Evolutionary conservation across 805 yeast species (phyloP).

Genomic region (Starmera quercuum): DNA sequence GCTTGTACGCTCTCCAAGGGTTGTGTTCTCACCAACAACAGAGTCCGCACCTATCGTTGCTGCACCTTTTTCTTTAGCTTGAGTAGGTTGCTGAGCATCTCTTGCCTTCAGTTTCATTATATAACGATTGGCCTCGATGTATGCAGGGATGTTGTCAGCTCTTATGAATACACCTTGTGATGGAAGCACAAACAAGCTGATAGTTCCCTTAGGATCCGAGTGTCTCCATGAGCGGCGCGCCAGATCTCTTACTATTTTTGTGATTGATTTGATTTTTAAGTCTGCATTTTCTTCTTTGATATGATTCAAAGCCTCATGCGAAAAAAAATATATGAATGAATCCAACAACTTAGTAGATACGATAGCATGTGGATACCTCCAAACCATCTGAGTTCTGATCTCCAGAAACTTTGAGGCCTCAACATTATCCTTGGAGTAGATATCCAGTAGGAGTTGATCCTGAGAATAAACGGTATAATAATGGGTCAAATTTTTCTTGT

Average conservation of each 20-base stretch:
- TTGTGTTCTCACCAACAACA: slow-evolving; percentile 59
- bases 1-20: slow-evolving; percentile 72
- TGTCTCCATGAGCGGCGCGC: slow-evolving; percentile 93
- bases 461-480: slow-evolving; percentile 64
- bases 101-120: slow-evolving; percentile 61
- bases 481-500: slow-evolving; percentile 62
- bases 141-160: slow-evolving; percentile 70
- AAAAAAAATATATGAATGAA: slow-evolving; percentile 63
- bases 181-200: slow-evolving; percentile 69
- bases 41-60: slow-evolving; percentile 89
- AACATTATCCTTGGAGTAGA: slow-evolving; percentile 61
- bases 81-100: slow-evolving; percentile 13
- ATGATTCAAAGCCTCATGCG: slow-evolving; percentile 43
- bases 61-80: slow-evolving; percentile 40
- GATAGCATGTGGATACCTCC: slow-evolving; percentile 77
- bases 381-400: slow-evolving; percentile 78
- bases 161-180: slow-evolving; percentile 64
- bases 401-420: slow-evolving; percentile 65
- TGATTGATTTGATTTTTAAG: slow-evolving; percentile 36
- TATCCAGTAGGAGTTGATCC: slow-evolving; percentile 52
- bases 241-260: slow-evolving; percentile 72
- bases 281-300: slow-evolving; percentile 30
- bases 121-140: slow-evolving; percentile 83
- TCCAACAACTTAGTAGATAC: slow-evolving; percentile 73
- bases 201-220: slow-evolving; percentile 43